A percentile compares a stretch with the other conserved stretches of the same genome.
These are phyloP conservation scores for Saccharomycopsis sp. DNA, from an alignment of 805 yeast genomes.

Conservation along the genomic window DNA sequence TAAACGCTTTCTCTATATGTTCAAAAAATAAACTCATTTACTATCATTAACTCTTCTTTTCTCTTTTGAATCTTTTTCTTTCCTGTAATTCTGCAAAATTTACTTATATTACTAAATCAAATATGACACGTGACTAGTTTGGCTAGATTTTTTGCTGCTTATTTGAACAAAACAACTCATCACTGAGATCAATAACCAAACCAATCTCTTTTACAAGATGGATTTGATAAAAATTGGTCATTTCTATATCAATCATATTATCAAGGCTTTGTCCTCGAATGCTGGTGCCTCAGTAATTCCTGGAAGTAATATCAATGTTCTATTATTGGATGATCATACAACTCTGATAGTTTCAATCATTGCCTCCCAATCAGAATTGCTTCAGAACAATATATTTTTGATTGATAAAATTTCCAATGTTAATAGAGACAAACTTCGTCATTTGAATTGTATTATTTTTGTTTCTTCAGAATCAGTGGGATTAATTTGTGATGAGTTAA, in stretches of 20 bases:
- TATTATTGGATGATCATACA: conserved; percentile 71
- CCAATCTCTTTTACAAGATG: no score
- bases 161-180: no score
- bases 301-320: conserved; percentile 41
- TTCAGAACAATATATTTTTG: conserved; percentile 75
- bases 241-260: conserved; percentile 29
- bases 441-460: conserved; percentile 71
- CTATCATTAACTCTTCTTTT: no score
- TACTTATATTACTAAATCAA: no score
- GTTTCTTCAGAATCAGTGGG: conserved; percentile 66
- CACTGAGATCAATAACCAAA: no score
- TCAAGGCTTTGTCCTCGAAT: conserved; percentile 19
- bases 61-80: no score
- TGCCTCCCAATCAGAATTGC: conserved; percentile 75
- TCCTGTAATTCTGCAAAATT: no score
- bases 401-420: conserved; percentile 59
- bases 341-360: conserved; percentile 80
- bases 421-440: conserved; percentile 61
- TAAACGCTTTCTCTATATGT: no score
- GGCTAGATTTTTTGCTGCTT: no score
- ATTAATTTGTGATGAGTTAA: conserved; percentile 52
- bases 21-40: no score
- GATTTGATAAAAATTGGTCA: conserved; percentile 28
- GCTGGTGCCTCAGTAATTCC: neutral
- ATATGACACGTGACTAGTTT: no score